These are phyloP conservation scores for Oryza glumipatula DNA, from an alignment of 176 grass and related monocot genomes.

Conservation along the genomic window DNA sequence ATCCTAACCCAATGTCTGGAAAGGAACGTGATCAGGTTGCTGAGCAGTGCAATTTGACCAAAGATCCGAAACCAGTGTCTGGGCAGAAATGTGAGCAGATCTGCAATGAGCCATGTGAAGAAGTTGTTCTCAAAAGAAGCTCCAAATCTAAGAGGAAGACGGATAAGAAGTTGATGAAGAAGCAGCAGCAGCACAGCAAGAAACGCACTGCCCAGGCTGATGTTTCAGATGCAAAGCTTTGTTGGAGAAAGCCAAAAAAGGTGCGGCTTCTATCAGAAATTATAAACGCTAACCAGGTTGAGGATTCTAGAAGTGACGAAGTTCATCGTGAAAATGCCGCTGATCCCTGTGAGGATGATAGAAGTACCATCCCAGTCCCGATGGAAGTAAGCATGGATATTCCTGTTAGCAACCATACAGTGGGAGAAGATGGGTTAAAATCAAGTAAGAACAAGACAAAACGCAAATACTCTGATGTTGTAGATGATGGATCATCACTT, in stretches of 20 bases:
- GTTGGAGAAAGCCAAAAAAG: conserved; percentile 59
- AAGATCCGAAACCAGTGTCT: conserved; percentile 29
- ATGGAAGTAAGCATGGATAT: conserved; percentile 26
- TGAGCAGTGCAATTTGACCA: conserved; percentile 32
- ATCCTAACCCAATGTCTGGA: conserved; percentile 28
- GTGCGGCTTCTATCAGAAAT: conserved; percentile 65
- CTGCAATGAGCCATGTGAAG: conserved; percentile 29
- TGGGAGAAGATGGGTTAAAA: conserved; percentile 28
- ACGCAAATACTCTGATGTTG: conserved; percentile 42
- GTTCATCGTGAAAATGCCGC: conserved; percentile 34
- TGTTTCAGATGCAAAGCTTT: conserved; percentile 47
- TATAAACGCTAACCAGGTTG: conserved; percentile 32
- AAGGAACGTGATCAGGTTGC: conserved; percentile 24
- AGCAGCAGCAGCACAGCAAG: conserved; percentile 27
- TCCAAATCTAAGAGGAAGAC: conserved; percentile 39
- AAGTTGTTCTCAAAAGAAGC: conserved; percentile 44
- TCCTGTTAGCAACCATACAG: conserved; percentile 37
- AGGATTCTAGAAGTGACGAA: conserved; percentile 20
- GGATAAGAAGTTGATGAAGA: conserved; percentile 14
- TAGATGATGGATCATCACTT: conserved; percentile 69
- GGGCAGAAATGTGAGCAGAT: conserved; percentile 16
- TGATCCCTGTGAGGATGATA: conserved; percentile 38
- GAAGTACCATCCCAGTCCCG: conserved; percentile 24
- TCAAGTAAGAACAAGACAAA: conserved; percentile 40
- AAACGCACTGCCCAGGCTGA: conserved; percentile 12